phyloP scores from a whole-genome alignment of 2,329 filamentous ascomycete species.

The Colletotrichum nymphaeae region DNA sequence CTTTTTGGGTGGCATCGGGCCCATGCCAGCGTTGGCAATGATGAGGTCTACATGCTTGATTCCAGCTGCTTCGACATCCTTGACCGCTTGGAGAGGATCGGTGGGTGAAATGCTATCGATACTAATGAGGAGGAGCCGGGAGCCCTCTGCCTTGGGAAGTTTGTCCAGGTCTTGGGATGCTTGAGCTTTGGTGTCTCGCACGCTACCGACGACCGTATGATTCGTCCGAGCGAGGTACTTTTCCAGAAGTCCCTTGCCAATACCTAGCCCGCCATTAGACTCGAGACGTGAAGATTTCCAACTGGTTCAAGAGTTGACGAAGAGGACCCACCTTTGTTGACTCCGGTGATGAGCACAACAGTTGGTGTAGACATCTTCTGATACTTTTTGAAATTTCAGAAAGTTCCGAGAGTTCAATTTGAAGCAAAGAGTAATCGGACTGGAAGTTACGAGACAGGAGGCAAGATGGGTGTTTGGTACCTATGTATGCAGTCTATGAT shows the following conservation, averaged over 20 bases:
- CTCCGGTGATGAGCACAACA: conserved; percentile 45
- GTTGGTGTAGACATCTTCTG: background rate
- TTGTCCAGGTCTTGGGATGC: conserved; percentile 44
- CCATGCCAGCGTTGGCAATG: conserved; percentile 41
- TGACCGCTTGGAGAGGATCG: conserved; percentile 42
- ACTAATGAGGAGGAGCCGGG: conserved; percentile 44
- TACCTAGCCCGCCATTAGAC: conserved; percentile 4
- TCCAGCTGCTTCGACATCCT: conserved; percentile 40
- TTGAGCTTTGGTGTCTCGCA: conserved; percentile 34
- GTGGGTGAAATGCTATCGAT: conserved; percentile 43
- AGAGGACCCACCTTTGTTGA: conserved; percentile 41
- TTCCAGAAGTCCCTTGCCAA: conserved; percentile 19
- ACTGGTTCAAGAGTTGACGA: background rate
- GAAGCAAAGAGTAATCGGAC: background rate
- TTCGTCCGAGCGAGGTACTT: conserved; percentile 49
- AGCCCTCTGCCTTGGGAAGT: conserved; percentile 42
- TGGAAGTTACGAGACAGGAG: background rate
- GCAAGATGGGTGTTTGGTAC: background rate
- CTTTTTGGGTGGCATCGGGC: background rate
- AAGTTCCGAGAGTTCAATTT: background rate
- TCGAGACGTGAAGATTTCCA: background rate
- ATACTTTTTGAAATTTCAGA: background rate
- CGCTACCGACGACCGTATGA: conserved; percentile 52
- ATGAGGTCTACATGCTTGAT: conserved; percentile 45
- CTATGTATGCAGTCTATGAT: no score